phyloP scores from a whole-genome alignment of 805 yeast genomes.

The Suhomyces sp. region DNA sequence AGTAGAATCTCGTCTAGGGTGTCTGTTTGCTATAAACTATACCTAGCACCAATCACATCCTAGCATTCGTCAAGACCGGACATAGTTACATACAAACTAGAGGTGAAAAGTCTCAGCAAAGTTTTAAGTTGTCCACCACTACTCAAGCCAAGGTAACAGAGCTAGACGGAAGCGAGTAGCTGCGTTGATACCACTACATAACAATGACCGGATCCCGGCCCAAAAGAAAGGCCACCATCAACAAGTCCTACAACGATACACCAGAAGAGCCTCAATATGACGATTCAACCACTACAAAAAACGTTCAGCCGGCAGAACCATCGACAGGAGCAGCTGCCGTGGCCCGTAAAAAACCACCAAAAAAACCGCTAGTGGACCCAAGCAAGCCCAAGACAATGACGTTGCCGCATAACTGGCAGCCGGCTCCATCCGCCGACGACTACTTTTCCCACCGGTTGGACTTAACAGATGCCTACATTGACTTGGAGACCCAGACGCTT shows the following conservation, averaged over 20 bases:
- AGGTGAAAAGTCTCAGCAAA: not conserved
- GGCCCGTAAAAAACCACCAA: not conserved
- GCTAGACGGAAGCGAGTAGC: not conserved
- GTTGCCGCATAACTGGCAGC: conserved; percentile 52
- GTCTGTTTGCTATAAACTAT: not conserved
- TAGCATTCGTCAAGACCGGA: not conserved
- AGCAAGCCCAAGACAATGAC: not conserved
- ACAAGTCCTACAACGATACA: conserved; percentile 33
- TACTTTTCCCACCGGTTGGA: conserved; percentile 44
- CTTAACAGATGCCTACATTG: conserved; percentile 42
- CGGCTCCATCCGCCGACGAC: conserved; percentile 33
- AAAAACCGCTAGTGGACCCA: not conserved
- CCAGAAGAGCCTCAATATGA: conserved; percentile 27
- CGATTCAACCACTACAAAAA: conserved; percentile 10
- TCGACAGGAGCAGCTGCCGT: not conserved
- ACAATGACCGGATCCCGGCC: conserved; percentile 20
- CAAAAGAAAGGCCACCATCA: conserved; percentile 36
- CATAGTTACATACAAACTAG: not conserved
- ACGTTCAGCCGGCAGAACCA: not conserved
- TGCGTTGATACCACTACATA: not conserved
- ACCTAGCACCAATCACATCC: not conserved
- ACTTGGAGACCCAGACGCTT: conserved; percentile 33
- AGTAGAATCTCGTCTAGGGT: not conserved
- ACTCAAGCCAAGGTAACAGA: not conserved
- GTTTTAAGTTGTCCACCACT: not conserved